Conservation (phyloP, 2,329 filamentous ascomycete species). For the Ceratocystis smalleyi region DNA sequence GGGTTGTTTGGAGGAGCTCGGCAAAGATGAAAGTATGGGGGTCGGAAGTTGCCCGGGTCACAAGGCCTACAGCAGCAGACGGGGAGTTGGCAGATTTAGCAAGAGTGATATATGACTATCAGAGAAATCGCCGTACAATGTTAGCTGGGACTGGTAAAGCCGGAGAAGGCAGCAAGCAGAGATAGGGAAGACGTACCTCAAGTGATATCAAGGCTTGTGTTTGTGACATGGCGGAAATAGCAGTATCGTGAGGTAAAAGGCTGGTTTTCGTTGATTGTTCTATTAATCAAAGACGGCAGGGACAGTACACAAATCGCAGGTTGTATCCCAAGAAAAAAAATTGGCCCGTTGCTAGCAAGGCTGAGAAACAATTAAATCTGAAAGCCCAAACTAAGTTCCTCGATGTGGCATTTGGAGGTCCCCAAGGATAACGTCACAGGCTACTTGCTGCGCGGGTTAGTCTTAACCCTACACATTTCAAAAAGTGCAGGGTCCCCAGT, state of each 20-base stretch:
- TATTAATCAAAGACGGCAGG: no score
- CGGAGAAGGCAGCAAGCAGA: neutral
- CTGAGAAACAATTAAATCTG: neutral
- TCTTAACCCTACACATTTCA: no score
- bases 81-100: conserved; percentile 73
- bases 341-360: neutral
- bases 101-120: conserved; percentile 76
- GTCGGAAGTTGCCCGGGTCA: conserved; percentile 76
- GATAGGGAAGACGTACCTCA: conserved; percentile 32
- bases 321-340: no score
- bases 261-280: neutral
- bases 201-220: conserved; percentile 49
- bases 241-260: neutral
- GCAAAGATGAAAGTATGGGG: conserved; percentile 85
- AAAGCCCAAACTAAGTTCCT: neutral
- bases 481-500: no score
- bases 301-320: no score
- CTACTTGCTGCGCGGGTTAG: neutral
- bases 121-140: conserved; percentile 20
- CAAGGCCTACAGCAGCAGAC: conserved; percentile 69
- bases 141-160: neutral
- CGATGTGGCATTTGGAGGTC: neutral
- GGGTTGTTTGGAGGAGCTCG: conserved; percentile 70
- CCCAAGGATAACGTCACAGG: neutral
- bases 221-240: conserved; percentile 48